Percentiles rank a stretch among this genome's conserved stretches.
These are phyloP conservation scores for Kazachstania africana DNA, from an alignment of 805 yeast genomes.

Conservation along the genomic window DNA sequence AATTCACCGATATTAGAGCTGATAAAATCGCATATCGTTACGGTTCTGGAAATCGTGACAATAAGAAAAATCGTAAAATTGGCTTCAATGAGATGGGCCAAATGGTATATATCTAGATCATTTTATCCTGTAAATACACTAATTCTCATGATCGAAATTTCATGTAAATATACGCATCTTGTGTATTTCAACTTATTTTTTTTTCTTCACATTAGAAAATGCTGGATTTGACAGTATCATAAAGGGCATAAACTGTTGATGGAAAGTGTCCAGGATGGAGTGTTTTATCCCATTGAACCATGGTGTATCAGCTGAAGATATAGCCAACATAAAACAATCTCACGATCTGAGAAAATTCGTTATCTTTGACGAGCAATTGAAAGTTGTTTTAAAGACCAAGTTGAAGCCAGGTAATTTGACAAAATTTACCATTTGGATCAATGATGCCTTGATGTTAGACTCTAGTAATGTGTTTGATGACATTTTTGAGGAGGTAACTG, in stretches of 20 bases:
- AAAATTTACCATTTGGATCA: conserved; percentile 16
- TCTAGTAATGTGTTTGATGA: conserved; percentile 1
- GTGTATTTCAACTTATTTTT: too few species aligned
- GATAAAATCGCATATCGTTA: conserved; percentile 87
- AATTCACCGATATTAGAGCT: conserved; percentile 64
- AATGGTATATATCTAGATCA: conserved; percentile 26
- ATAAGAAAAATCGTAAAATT: conserved; percentile 55
- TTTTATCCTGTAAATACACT: too few species aligned
- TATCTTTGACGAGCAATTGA: conserved; percentile 22
- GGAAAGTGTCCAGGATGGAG: conserved; percentile 8
- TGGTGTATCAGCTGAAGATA: conserved; percentile 3
- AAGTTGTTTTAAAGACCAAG: conserved; percentile 3
- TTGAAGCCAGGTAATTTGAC: not conserved
- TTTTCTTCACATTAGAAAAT: too few species aligned
- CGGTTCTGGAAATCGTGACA: conserved; percentile 84
- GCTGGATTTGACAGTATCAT: too few species aligned
- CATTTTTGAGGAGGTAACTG: conserved; percentile 2
- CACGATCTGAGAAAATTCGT: conserved; percentile 15
- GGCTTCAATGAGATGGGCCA: conserved; percentile 49
- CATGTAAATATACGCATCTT: conserved; percentile 3
- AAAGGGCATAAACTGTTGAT: too few species aligned
- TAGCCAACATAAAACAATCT: conserved; percentile 5
- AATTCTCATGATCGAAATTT: not conserved
- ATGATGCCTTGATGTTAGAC: conserved; percentile 18
- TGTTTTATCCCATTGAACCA: conserved; percentile 13